Percentiles rank a stretch among this genome's conserved stretches.
These are phyloP conservation scores for Eucalyptus shirleyi DNA, from an alignment of 345 rosid genomes.

Conservation along the genomic window DNA sequence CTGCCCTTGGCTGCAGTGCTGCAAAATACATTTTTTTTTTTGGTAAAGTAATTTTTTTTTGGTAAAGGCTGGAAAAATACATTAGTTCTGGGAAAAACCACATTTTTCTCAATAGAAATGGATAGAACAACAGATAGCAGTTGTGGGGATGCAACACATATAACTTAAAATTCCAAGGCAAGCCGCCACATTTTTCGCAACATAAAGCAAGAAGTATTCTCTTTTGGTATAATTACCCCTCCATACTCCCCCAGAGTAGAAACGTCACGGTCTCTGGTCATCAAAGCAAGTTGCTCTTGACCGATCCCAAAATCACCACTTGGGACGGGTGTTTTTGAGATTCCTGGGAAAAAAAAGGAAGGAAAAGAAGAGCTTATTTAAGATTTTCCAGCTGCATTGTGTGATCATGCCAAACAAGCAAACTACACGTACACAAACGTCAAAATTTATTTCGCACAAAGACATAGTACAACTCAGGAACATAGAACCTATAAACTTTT, in stretches of 20 bases:
- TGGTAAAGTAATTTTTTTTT: too few species aligned
- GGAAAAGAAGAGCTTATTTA: background rate
- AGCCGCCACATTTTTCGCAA: background rate
- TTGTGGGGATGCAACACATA: background rate
- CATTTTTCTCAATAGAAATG: background rate
- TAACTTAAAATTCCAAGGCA: background rate
- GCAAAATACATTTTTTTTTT: too few species aligned
- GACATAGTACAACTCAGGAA: background rate
- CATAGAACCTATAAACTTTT: background rate
- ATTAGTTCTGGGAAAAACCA: background rate
- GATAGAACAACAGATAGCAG: background rate
- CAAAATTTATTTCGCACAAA: too few species aligned
- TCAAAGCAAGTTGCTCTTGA: constrained; percentile 52
- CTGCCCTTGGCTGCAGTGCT: background rate
- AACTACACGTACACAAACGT: too few species aligned
- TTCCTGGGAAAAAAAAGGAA: too few species aligned
- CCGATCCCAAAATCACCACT: constrained; percentile 49
- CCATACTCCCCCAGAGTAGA: constrained; percentile 49
- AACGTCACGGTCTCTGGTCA: constrained; percentile 66
- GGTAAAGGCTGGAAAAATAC: too few species aligned
- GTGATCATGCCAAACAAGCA: background rate
- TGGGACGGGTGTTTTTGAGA: constrained; percentile 11
- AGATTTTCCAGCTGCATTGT: background rate
- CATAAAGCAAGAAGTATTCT: background rate
- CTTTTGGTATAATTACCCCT: constrained; percentile 43